Evolutionary conservation across 176 grass and related monocot genomes (phyloP).

Genomic region (Phragmites australis): DNA sequence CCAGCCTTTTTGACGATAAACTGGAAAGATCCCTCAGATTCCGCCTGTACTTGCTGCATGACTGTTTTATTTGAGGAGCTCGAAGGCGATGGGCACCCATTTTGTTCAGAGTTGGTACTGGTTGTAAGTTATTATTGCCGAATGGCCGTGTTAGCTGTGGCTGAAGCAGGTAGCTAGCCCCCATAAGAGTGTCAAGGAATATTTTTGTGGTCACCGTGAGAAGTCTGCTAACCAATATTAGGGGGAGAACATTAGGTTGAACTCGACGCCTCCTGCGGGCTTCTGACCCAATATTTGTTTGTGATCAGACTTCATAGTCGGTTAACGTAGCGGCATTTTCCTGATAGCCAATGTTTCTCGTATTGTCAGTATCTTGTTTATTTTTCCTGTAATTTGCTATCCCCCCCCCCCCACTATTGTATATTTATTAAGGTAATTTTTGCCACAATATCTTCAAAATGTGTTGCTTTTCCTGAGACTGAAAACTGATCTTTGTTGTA

Average conservation of each 20-base stretch:
- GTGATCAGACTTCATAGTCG: constrained; percentile 44
- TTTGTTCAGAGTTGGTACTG: constrained; percentile 39
- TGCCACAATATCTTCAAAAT: too few relatives aligned
- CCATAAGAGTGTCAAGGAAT: constrained; percentile 42
- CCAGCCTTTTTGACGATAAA: constrained; percentile 33
- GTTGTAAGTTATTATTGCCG: constrained; percentile 22
- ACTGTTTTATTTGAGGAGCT: constrained; percentile 26
- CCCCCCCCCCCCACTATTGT: background rate
- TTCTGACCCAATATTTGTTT: constrained; percentile 50
- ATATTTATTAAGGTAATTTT: background rate
- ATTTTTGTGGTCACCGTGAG: constrained; percentile 42
- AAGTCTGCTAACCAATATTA: constrained; percentile 51
- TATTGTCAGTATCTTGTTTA: constrained; percentile 32
- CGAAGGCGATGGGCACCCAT: background rate
- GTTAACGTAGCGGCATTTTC: constrained; percentile 56
- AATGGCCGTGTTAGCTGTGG: constrained; percentile 3
- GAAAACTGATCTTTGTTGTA: too few relatives aligned
- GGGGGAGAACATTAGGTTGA: constrained; percentile 36
- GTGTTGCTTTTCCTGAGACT: too few relatives aligned
- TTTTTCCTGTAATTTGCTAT: background rate
- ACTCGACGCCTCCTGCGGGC: constrained; percentile 40
- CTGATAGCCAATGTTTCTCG: constrained; percentile 43
- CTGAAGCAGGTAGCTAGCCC: constrained; percentile 33
- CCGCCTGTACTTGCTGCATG: background rate
- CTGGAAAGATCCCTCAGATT: constrained; percentile 27